Base-by-base conservation (phyloP, 805 yeast species). In the Saitoella complicata region DNA sequence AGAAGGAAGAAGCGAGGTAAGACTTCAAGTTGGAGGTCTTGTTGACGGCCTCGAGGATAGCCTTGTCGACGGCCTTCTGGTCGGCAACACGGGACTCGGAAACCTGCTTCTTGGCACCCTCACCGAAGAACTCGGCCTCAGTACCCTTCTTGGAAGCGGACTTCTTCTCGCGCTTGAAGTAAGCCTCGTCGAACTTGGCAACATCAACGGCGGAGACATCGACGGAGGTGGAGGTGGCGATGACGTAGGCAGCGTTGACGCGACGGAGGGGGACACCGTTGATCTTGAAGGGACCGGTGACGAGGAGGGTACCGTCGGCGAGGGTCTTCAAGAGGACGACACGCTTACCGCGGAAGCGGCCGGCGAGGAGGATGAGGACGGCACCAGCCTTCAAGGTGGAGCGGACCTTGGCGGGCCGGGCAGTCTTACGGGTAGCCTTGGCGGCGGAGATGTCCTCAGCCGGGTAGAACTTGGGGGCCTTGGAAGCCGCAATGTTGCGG, bases 261-360 rank as follows among this genome's bases (percentile, higher is more conserved):
- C 54, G 49, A 35, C 97, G 86, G 70, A 88, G 77, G 69, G 98
- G 97, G 59, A 88, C 98, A 76, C 98, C 98, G 75, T 88, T 88
- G 64, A 88, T 84, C 79, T 91, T 88, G 94, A 88, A 91, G 63
- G 98, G 98, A 68, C 98, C 98, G 52, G 95, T 73, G 54, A 88
- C 95, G 66, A 88, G 81, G 63, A 88, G 75, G 55, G 96, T 88
- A 85, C 85, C 84, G 79, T 91, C 97, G 73, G 86, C 95, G 66
- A 91, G 78, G 70, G 80, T 72, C 80, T 88, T 88, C 69, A 88
- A 80, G 81, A 81, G 82, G 56, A 88, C 97, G 62, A 91, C 98
- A 75, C 97, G 87, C 84, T 88, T 91, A 70, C 98, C 98, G 73
- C 98, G 84, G 94, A 86, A 88, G 73, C 95, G 85, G 68, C 98